Percentiles rank a stretch among this genome's conserved stretches.
Conservation (phyloP, 352 stramenopile genomes). For the Pythium sukuiense region DNA sequence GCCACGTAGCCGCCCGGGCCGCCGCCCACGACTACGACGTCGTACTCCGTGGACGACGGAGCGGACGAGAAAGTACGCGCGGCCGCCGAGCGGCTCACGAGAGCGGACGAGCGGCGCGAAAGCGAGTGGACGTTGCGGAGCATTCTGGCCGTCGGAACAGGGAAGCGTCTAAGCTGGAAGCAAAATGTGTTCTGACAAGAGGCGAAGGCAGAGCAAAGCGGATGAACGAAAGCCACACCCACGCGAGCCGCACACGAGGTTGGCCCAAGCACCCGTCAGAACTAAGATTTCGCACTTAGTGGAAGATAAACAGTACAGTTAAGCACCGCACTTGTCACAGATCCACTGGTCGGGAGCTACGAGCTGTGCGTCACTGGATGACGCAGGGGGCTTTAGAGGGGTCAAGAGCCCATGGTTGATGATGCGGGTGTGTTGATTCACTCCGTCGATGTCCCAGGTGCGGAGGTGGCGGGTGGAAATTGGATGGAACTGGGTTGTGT, state of each 20-base stretch:
- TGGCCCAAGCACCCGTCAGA: slow-evolving; percentile 19
- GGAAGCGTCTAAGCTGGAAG: neutral
- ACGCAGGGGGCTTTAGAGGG: neutral
- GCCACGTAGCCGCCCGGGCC: slow-evolving; percentile 98
- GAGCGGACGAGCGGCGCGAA: slow-evolving; percentile 39
- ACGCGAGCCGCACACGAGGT: slow-evolving; percentile 11
- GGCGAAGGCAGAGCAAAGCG: neutral
- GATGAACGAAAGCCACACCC: slow-evolving; percentile 16
- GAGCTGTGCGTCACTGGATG: slow-evolving; percentile 14
- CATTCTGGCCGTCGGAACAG: slow-evolving; percentile 23
- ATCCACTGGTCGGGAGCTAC: slow-evolving; percentile 1
- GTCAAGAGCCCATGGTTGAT: too few relatives aligned
- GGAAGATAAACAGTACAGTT: neutral
- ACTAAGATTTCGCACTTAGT: slow-evolving; percentile 16
- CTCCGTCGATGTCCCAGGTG: too few relatives aligned
- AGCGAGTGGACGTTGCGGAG: slow-evolving; percentile 37
- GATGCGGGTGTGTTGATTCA: too few relatives aligned
- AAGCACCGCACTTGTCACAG: neutral
- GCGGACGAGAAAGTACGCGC: slow-evolving; percentile 52
- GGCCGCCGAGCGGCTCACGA: slow-evolving; percentile 22
- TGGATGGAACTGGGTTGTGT: too few relatives aligned
- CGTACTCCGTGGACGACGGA: slow-evolving; percentile 52
- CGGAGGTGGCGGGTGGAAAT: too few relatives aligned
- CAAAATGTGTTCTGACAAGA: neutral
- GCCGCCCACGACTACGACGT: slow-evolving; percentile 92